A percentile compares a stretch with the other conserved stretches of the same genome.
Conservation (phyloP, 176 grass and related monocot species). For the Alloteropsis semialata region DNA sequence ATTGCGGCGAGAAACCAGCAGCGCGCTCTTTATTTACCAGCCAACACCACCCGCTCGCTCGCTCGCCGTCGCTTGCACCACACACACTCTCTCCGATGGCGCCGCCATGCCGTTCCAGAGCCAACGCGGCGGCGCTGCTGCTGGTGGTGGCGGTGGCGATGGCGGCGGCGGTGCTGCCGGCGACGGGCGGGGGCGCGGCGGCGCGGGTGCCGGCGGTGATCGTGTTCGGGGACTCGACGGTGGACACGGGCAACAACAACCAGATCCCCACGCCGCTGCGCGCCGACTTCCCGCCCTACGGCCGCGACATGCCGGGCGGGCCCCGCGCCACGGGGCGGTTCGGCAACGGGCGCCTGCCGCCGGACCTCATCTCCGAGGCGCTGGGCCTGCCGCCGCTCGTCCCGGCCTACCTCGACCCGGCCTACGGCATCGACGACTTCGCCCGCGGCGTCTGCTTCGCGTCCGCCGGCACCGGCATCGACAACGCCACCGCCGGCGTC, state of each 20-base stretch:
- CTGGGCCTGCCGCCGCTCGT: conserved; percentile 74
- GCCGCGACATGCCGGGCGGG: conserved; percentile 53
- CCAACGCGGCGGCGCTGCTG: not conserved
- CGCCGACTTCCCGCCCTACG: conserved; percentile 64
- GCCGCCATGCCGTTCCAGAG: not conserved
- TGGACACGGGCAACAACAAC: conserved; percentile 95
- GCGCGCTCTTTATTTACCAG: not conserved
- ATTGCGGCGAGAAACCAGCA: not conserved
- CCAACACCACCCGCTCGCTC: not conserved
- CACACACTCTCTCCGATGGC: not conserved
- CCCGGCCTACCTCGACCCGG: conserved; percentile 76
- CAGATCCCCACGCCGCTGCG: conserved; percentile 40
- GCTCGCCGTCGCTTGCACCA: not conserved
- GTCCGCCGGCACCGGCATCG: conserved; percentile 81
- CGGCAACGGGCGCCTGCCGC: conserved; percentile 68
- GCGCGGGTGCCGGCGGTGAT: conserved; percentile 63
- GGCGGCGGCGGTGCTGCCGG: not conserved
- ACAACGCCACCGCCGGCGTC: conserved; percentile 62
- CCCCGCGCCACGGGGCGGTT: conserved; percentile 64
- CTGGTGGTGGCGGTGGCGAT: not conserved
- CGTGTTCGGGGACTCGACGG: conserved; percentile 93
- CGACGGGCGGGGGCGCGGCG: not conserved
- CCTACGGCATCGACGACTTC: conserved; percentile 60
- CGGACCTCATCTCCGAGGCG: conserved; percentile 79
- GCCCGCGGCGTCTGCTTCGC: conserved; percentile 80